phyloP scores from a whole-genome alignment of 768 basidiomycete species.

The Agaricus subrufescens region DNA sequence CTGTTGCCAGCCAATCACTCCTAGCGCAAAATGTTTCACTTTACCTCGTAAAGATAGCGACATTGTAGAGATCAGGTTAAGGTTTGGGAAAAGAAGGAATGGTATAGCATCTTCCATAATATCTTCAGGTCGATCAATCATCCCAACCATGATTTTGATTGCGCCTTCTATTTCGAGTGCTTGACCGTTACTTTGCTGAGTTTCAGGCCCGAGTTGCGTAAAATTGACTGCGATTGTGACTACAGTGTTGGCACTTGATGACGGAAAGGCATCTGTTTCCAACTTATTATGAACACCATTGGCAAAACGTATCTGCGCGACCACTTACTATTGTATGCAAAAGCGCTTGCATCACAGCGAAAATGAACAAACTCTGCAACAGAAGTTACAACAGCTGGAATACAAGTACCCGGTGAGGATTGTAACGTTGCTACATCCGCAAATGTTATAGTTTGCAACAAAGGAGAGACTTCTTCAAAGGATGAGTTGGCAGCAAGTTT shows the following conservation, averaged over 20 bases:
- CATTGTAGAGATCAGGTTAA: neutral
- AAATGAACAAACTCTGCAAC: neutral
- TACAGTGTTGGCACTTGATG: neutral
- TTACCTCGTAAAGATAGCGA: neutral
- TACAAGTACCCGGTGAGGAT: neutral
- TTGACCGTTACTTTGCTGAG: neutral
- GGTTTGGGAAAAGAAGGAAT: neutral
- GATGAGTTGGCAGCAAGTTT: no score
- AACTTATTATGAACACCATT: neutral
- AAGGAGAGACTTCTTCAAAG: no score
- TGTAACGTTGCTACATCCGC: neutral
- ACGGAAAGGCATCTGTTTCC: neutral
- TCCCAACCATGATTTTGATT: neutral
- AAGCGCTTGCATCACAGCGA: neutral
- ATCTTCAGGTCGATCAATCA: neutral
- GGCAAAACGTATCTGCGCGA: neutral
- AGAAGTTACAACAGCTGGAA: neutral
- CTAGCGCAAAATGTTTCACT: neutral
- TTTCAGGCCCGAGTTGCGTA: neutral
- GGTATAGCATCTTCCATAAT: neutral
- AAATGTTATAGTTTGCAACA: no score
- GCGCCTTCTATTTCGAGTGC: neutral
- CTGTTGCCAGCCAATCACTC: neutral
- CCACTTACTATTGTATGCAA: neutral
- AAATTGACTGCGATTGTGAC: neutral